A percentile compares a stretch with the other conserved stretches of the same genome.
Conservation (phyloP, 306 rosid species). For the Myrica gale region DNA sequence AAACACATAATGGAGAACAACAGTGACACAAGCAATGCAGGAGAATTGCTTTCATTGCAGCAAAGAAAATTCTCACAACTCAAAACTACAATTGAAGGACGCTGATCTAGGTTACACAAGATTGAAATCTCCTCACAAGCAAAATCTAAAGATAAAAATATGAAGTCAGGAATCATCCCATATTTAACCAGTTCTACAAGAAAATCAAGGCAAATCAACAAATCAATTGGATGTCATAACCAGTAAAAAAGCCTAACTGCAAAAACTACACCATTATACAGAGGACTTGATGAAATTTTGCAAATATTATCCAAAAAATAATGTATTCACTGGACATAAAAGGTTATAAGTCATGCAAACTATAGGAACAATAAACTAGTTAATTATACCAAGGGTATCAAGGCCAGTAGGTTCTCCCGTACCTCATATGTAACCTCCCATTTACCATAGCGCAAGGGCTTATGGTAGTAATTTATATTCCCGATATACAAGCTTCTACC, state of each 20-base stretch:
- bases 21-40: no score
- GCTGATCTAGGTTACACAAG: not conserved
- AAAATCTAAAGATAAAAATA: not conserved
- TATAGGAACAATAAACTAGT: not conserved
- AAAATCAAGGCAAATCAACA: not conserved
- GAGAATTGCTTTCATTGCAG: no score
- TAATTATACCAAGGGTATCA: not conserved
- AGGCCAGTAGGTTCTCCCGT: slow-evolving; percentile 19
- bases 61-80: not conserved
- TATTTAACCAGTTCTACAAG: not conserved
- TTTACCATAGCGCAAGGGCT: slow-evolving; percentile 89
- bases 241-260: not conserved
- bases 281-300: not conserved
- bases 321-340: not conserved
- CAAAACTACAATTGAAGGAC: not conserved
- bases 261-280: not conserved
- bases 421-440: slow-evolving; percentile 99
- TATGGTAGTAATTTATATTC: slow-evolving; percentile 84
- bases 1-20: slow-evolving; percentile 22
- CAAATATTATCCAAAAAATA: not conserved
- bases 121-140: not conserved
- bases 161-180: not conserved
- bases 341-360: not conserved
- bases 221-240: not conserved
- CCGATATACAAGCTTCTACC: slow-evolving; percentile 74